Conservation (phyloP, 2,329 filamentous ascomycete species). For the Verticillium zaregamsianum region DNA sequence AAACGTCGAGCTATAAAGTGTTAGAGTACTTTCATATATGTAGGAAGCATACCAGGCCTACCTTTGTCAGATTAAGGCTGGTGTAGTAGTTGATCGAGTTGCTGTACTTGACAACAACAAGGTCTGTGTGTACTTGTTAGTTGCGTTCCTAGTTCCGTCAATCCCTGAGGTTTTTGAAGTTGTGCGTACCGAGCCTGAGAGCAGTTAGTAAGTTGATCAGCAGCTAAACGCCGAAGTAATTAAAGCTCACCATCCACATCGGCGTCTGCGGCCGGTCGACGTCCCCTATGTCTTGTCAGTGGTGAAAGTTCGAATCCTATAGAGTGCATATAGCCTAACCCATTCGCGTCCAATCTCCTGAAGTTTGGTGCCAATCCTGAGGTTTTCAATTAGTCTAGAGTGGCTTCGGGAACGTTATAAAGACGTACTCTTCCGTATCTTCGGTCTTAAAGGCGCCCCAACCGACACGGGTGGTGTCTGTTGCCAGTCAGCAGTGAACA, state of each 20-base stretch:
- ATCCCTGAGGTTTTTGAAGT: slow-evolving; percentile 10
- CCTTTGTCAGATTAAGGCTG: slow-evolving; percentile 2
- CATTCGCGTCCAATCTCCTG: slow-evolving; percentile 43
- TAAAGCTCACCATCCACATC: slow-evolving; percentile 45
- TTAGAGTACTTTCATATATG: slow-evolving; percentile 25
- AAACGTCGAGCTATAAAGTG: slow-evolving; percentile 52
- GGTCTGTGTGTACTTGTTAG: slow-evolving; percentile 20
- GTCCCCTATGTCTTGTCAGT: slow-evolving; percentile 26
- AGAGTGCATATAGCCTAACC: slow-evolving; percentile 16
- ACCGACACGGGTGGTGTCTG: slow-evolving; percentile 50
- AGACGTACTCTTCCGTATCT: slow-evolving; percentile 34
- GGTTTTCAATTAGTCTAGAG: slow-evolving; percentile 15
- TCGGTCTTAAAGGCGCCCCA: slow-evolving; percentile 65
- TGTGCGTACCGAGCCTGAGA: slow-evolving; percentile 21
- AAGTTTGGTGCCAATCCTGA: slow-evolving; percentile 36
- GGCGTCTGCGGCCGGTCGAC: slow-evolving; percentile 55
- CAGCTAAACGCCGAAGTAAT: slow-evolving; percentile 8
- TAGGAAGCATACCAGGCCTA: slow-evolving; percentile 28
- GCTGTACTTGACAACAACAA: slow-evolving; percentile 65
- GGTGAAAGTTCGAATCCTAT: slow-evolving; percentile 13
- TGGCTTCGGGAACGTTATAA: slow-evolving; percentile 12
- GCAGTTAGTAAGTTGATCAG: slow-evolving; percentile 15
- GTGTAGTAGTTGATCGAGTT: slow-evolving; percentile 52
- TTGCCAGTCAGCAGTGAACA: slow-evolving; percentile 15
- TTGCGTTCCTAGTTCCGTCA: slow-evolving; percentile 9